Percentiles rank a stretch among this genome's conserved stretches.
Conservation (phyloP, 139 green algal species). For the Chlamydomonas applanata region DNA sequence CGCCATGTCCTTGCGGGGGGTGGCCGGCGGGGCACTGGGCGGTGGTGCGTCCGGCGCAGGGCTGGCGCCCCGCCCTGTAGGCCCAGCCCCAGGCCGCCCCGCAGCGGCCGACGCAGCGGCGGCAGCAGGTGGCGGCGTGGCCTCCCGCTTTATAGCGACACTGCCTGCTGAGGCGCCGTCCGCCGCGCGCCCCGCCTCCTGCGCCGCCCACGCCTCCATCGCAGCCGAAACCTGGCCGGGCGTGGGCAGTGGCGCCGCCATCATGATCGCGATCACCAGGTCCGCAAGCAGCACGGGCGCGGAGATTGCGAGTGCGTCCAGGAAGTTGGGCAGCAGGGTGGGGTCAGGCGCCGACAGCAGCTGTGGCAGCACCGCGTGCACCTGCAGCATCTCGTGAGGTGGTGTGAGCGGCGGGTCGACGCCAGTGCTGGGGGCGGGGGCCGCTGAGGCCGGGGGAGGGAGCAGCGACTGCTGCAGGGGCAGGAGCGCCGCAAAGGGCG, state of each 20-base stretch:
- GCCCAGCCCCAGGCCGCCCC: neutral
- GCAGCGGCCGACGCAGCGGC: neutral
- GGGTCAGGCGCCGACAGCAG: neutral
- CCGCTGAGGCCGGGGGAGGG: no score
- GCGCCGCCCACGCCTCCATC: no score
- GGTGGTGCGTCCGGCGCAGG: neutral
- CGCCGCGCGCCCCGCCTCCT: no score
- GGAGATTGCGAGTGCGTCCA: neutral
- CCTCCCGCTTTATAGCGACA: no score
- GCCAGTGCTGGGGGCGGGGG: no score
- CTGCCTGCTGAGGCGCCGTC: no score
- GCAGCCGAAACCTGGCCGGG: no score
- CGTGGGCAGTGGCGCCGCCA: neutral
- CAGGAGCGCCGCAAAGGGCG: no score
- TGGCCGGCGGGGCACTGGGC: neutral
- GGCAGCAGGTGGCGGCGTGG: neutral
- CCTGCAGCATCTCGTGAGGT: no score
- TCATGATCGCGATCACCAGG: constrained; percentile 6
- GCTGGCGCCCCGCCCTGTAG: neutral
- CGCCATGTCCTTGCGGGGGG: neutral
- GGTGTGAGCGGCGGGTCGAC: no score
- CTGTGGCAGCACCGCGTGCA: no score
- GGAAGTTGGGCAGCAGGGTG: neutral
- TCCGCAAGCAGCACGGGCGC: neutral
- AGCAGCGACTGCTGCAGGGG: no score